These are phyloP conservation scores for Aspergillus fijiensis DNA, from an alignment of 2,329 filamentous ascomycete species.

Conservation along the genomic window DNA sequence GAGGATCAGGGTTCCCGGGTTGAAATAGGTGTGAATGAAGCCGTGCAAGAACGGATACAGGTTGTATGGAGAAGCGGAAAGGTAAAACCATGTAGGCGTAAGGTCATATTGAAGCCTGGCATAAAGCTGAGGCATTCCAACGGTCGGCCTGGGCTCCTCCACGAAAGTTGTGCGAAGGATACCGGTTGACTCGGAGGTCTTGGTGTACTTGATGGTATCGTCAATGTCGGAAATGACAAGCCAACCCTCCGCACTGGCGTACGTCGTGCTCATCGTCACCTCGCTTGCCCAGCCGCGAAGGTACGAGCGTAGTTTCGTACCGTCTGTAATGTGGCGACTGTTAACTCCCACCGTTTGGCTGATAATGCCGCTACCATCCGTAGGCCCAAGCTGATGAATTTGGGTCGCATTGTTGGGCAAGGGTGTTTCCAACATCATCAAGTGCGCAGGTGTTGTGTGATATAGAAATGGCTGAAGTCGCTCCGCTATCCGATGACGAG, in stretches of 20 bases:
- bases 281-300: slow-evolving; percentile 26
- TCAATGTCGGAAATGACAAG: slow-evolving; percentile 85
- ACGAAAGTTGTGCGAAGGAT: slow-evolving; percentile 84
- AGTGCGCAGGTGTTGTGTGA: slow-evolving; percentile 68
- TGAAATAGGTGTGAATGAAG: slow-evolving; percentile 72
- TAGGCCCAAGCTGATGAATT: slow-evolving; percentile 63
- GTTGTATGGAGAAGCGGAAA: slow-evolving; percentile 92
- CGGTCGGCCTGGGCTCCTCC: slow-evolving; percentile 67
- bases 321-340: slow-evolving; percentile 45
- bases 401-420: slow-evolving; percentile 47
- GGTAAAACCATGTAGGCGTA: slow-evolving; percentile 81
- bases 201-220: slow-evolving; percentile 90
- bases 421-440: slow-evolving; percentile 63
- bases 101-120: slow-evolving; percentile 58
- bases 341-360: slow-evolving; percentile 60
- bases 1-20: slow-evolving; percentile 76
- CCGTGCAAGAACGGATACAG: slow-evolving; percentile 80
- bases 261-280: slow-evolving; percentile 68
- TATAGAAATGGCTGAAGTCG: slow-evolving; percentile 68
- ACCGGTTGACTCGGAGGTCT: slow-evolving; percentile 74
- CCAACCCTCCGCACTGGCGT: slow-evolving; percentile 78
- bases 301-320: slow-evolving; percentile 47
- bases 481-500: slow-evolving; percentile 64
- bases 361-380: slow-evolving; percentile 70
- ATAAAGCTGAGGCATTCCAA: slow-evolving; percentile 85